Evolutionary conservation across 768 basidiomycete species (phyloP).

Genomic region (Rhodotorula graminis): DNA sequence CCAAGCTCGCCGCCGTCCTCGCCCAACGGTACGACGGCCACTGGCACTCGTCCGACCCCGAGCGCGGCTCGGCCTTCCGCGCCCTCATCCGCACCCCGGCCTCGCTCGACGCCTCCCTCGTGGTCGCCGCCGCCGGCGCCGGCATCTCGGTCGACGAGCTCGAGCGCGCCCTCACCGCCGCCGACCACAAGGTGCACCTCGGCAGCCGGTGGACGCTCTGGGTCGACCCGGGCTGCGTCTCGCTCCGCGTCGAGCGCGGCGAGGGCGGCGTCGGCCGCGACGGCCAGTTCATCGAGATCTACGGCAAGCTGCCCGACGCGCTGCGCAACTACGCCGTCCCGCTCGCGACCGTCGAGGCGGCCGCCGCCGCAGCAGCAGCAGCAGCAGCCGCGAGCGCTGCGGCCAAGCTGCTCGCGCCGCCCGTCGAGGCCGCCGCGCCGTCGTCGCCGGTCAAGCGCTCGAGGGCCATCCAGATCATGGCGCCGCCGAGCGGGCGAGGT

Average conservation of each 20-base stretch:
- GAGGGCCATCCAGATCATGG: constrained; percentile 40
- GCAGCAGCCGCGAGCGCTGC: not conserved
- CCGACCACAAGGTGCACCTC: not conserved
- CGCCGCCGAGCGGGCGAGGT: constrained; percentile 25
- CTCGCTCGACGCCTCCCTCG: constrained; percentile 15
- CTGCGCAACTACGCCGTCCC: constrained; percentile 31
- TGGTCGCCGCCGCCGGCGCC: not conserved
- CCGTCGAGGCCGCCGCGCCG: not conserved
- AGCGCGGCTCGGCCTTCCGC: constrained; percentile 41
- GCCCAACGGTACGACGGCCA: constrained; percentile 32
- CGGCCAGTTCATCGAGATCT: constrained; percentile 39
- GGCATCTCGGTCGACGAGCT: not conserved
- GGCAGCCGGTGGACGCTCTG: constrained; percentile 42
- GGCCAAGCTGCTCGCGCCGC: not conserved
- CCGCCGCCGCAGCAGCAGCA: constrained; percentile 1
- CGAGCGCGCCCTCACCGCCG: not conserved
- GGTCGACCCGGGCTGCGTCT: constrained; percentile 44
- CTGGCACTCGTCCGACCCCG: constrained; percentile 41
- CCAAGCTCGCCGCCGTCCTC: constrained; percentile 17
- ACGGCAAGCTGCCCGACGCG: constrained; percentile 37
- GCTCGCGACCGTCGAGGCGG: constrained; percentile 16
- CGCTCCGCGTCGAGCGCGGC: constrained; percentile 33
- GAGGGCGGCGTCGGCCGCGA: constrained; percentile 25
- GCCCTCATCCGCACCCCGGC: constrained; percentile 28
- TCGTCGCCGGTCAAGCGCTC: constrained; percentile 36